Percentiles rank a stretch among this genome's conserved stretches.
Evolutionary conservation across 1,284 basidiomycete species (phyloP).

Genomic region (Cryptococcus neoformans): DNA sequence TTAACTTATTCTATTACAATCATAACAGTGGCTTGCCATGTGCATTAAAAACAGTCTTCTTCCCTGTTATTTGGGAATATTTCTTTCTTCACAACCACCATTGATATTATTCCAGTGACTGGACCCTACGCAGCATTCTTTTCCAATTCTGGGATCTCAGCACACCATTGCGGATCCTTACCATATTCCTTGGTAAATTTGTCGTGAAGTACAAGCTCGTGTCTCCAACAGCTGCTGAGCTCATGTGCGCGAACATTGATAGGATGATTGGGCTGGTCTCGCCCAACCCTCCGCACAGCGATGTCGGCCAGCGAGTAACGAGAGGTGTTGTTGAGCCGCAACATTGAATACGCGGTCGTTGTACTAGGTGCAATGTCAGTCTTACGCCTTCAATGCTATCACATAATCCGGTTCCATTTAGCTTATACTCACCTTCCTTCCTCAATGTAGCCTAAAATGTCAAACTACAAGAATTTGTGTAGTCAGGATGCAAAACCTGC

Average conservation of each 20-base stretch:
- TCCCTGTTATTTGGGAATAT: not conserved
- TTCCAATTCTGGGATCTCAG: conserved; percentile 32
- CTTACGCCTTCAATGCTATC: no score
- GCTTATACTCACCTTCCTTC: conserved; percentile 33
- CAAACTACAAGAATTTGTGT: conserved; percentile 29
- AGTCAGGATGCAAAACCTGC: not conserved
- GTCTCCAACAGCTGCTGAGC: conserved; percentile 45
- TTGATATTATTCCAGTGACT: not conserved
- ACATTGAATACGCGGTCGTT: conserved; percentile 54
- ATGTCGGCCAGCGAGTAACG: conserved; percentile 51
- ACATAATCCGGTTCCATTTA: no score
- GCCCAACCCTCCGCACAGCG: conserved; percentile 46
- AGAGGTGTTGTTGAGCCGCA: conserved; percentile 50
- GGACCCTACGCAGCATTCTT: conserved; percentile 5
- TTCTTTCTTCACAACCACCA: not conserved
- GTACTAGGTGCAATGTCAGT: conserved; percentile 26
- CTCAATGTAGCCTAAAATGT: conserved; percentile 51
- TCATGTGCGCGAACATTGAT: conserved; percentile 46
- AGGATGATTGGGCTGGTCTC: conserved; percentile 33
- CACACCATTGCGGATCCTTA: conserved; percentile 45
- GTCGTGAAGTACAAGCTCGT: conserved; percentile 44
- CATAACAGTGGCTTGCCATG: no score
- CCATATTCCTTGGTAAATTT: conserved; percentile 49
- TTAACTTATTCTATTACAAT: no score
- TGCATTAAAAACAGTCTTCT: no score